These are phyloP conservation scores for Geranium rotundifolium DNA, from an alignment of 345 rosid genomes.

Conservation along the genomic window DNA sequence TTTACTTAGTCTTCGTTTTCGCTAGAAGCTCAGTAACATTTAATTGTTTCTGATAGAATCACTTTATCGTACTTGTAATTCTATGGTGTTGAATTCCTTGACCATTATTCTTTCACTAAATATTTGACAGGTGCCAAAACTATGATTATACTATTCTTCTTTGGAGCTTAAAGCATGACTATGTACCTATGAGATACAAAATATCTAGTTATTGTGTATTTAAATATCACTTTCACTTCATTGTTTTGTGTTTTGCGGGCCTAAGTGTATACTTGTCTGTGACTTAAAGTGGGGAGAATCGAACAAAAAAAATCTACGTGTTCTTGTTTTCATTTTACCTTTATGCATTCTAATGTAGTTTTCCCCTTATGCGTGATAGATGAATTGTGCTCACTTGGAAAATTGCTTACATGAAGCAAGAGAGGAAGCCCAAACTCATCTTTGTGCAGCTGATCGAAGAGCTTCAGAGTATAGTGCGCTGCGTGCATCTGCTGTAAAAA, in stretches of 20 bases:
- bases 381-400: constrained; percentile 97
- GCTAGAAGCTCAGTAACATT: not conserved
- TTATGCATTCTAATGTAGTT: too few species aligned
- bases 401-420: constrained; percentile 97
- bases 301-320: too few species aligned
- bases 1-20: not conserved
- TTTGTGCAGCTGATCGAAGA: constrained; percentile 82
- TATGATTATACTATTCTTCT: not conserved
- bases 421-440: constrained; percentile 95
- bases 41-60: not conserved
- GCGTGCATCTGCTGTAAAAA: constrained; percentile 82
- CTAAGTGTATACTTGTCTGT: too few species aligned
- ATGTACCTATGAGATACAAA: not conserved
- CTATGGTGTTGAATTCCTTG: not conserved
- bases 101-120: too few species aligned
- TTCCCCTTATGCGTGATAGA: constrained; percentile 28
- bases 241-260: too few species aligned
- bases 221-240: too few species aligned
- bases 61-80: not conserved
- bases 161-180: not conserved
- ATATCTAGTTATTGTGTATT: not conserved
- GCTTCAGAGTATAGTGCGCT: constrained; percentile 72
- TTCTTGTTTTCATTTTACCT: too few species aligned
- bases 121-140: too few species aligned
- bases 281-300: too few species aligned